These are phyloP conservation scores for Kluyveromyces sp. DNA, from an alignment of 1,139 yeast genomes.

Conservation along the genomic window DNA sequence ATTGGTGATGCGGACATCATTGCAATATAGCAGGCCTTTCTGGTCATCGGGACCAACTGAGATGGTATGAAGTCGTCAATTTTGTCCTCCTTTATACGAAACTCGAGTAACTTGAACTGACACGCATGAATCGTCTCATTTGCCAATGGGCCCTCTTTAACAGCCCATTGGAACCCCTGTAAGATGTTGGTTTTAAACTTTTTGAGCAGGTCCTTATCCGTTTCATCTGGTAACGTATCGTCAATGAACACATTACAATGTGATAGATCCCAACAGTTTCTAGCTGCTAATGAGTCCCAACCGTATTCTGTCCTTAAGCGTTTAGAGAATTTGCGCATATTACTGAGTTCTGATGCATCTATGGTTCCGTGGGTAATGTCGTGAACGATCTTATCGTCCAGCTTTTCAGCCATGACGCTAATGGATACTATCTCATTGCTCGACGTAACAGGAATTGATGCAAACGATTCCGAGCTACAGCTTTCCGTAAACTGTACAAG, in stretches of 20 bases:
- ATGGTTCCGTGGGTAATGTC: slow-evolving; percentile 55
- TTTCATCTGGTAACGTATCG: slow-evolving; percentile 71
- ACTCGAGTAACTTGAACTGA: slow-evolving; percentile 65
- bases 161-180: slow-evolving; percentile 81
- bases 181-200: slow-evolving; percentile 46
- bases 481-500: slow-evolving; percentile 78
- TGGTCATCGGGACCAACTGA: slow-evolving; percentile 73
- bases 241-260: slow-evolving; percentile 60
- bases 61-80: slow-evolving; percentile 41
- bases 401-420: slow-evolving; percentile 74
- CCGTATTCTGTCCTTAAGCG: slow-evolving; percentile 50
- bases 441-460: slow-evolving; percentile 55
- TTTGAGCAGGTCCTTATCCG: slow-evolving; percentile 47
- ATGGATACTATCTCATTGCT: slow-evolving; percentile 50
- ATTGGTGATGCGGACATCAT: slow-evolving; percentile 72
- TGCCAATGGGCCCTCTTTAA: slow-evolving; percentile 82
- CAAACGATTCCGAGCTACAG: slow-evolving; percentile 56
- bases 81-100: slow-evolving; percentile 43
- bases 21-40: slow-evolving; percentile 82
- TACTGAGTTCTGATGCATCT: slow-evolving; percentile 31
- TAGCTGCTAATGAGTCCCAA: slow-evolving; percentile 81
- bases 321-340: slow-evolving; percentile 43
- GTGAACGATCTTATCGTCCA: slow-evolving; percentile 45
- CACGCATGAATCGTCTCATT: slow-evolving; percentile 74
- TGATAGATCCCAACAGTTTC: slow-evolving; percentile 70